These are phyloP conservation scores for Mucor circinelloides DNA, from an alignment of 371 early-diverging fungal species.

Conservation along the genomic window DNA sequence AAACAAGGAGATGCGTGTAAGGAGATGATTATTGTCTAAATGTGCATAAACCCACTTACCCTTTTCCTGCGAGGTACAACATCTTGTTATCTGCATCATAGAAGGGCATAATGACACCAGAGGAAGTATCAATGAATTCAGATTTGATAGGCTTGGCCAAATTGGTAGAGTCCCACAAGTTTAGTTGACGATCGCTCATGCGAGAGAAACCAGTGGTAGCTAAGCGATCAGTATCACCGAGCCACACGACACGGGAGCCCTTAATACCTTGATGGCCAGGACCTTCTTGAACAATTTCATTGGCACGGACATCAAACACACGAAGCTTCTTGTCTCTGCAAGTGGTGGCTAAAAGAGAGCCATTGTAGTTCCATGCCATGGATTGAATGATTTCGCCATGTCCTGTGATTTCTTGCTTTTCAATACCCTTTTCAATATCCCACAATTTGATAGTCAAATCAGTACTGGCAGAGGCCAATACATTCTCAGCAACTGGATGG, in stretches of 20 bases:
- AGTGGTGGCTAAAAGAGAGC: constrained; percentile 86
- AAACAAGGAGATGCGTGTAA: background rate
- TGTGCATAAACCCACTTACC: constrained; percentile 28
- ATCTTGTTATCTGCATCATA: constrained; percentile 89
- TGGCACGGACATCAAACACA: constrained; percentile 90
- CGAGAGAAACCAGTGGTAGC: constrained; percentile 94
- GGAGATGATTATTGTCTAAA: no score
- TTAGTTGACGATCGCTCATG: constrained; percentile 91
- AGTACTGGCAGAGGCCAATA: constrained; percentile 87
- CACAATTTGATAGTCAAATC: constrained; percentile 95
- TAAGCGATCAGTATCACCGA: constrained; percentile 83
- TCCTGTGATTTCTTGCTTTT: constrained; percentile 86
- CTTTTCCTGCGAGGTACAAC: constrained; percentile 96
- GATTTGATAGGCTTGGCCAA: constrained; percentile 79
- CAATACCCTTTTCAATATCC: constrained; percentile 94
- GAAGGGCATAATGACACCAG: constrained; percentile 96
- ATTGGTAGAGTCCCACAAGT: constrained; percentile 83
- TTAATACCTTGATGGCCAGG: constrained; percentile 94
- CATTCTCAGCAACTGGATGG: constrained; percentile 95
- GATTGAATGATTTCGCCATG: constrained; percentile 93
- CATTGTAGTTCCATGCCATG: constrained; percentile 88
- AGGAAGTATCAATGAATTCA: constrained; percentile 86
- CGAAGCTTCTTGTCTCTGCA: constrained; percentile 96
- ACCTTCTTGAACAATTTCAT: constrained; percentile 81
- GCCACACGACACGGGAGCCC: constrained; percentile 92